Base-by-base conservation (phyloP, 2,329 filamentous ascomycete species). In the Xylariales sp. region DNA sequence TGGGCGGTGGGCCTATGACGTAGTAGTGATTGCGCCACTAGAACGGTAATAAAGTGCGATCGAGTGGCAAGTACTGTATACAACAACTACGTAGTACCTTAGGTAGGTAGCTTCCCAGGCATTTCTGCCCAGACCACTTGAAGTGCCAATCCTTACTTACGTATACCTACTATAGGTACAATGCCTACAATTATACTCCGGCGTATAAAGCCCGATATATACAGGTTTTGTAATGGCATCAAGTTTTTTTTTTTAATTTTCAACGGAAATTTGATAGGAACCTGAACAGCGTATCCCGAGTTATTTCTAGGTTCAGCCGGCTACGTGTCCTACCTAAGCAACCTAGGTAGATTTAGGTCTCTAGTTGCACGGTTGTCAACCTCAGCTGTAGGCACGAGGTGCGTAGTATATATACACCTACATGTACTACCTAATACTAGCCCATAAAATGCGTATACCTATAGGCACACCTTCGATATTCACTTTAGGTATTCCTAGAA, bases 21-120 rank as follows among this genome's bases (percentile, higher is more conserved):
- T 69, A 69, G 36, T 3, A 18, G 16, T n/a, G 34, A 23, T 45
- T 56, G 67, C 60, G 64, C 67, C 67, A 67, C 59, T 57, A 67
- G 67, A 61, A 62, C 53, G 62, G 62, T 65, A 62, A 54, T 68
- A 65, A 65, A 65, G 65, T 68, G 65, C 62, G 61, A 65, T 62
- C 52, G n/a, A 52, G 23, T 48, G 62, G 28, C 23, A 16, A 16
- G 18, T 58, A 68, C 65, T 65, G 65, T 68, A 65, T 58, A 58
- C 57, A 39, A 2, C 23, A 3, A 32, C 14, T 7, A 48, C 4
- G 23, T 23, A 23, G 23, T 23, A 23, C 23, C 23, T 23, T 23
- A 23, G 23, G 23, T 23, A 23, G 23, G 23, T 23, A 23, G 23
- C 23, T 23, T 23, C 23, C 23, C 23, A 23, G 23, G 23, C 23